Conservation (phyloP, 768 basidiomycete genomes). For the Collybia sp. region DNA sequence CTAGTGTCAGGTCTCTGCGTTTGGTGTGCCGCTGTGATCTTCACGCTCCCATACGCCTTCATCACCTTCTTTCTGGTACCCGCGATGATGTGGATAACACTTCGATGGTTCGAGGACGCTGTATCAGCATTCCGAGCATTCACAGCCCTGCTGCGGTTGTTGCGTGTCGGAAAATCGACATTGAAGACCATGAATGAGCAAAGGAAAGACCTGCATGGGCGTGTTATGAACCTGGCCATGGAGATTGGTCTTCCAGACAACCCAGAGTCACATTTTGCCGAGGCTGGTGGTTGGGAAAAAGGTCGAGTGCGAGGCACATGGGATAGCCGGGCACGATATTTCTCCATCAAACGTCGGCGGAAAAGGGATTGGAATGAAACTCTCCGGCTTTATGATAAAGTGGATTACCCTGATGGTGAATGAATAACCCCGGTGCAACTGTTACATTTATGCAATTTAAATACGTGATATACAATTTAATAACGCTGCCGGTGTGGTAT, state of each 20-base stretch:
- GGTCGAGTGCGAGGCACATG: conserved; percentile 62
- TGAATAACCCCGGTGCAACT: conserved; percentile 5
- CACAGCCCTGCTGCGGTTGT: conserved; percentile 51
- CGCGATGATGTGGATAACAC: conserved; percentile 81
- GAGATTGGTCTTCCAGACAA: conserved; percentile 59
- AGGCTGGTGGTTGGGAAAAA: conserved; percentile 61
- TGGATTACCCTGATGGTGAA: conserved; percentile 70
- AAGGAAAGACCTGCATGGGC: conserved; percentile 55
- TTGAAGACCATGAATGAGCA: conserved; percentile 48
- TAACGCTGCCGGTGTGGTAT: too few species aligned
- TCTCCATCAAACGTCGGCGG: conserved; percentile 70
- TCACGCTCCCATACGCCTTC: conserved; percentile 59
- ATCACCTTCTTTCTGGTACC: conserved; percentile 63
- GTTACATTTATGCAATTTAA: too few species aligned
- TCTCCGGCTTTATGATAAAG: conserved; percentile 72
- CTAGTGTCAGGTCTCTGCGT: conserved; percentile 68
- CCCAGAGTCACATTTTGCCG: conserved; percentile 63
- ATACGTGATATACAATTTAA: too few species aligned
- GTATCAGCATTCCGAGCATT: conserved; percentile 77
- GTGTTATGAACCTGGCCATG: conserved; percentile 63
- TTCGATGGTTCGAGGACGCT: conserved; percentile 87
- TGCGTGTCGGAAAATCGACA: conserved; percentile 55
- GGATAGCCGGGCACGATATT: conserved; percentile 73
- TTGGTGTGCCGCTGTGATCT: conserved; percentile 46
- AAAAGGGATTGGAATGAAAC: conserved; percentile 93